Percentiles rank a stretch among this genome's conserved stretches.
phyloP scores from a whole-genome alignment of 2,329 filamentous ascomycete genomes.

The Graphilbum ipis-grandicollis region DNA sequence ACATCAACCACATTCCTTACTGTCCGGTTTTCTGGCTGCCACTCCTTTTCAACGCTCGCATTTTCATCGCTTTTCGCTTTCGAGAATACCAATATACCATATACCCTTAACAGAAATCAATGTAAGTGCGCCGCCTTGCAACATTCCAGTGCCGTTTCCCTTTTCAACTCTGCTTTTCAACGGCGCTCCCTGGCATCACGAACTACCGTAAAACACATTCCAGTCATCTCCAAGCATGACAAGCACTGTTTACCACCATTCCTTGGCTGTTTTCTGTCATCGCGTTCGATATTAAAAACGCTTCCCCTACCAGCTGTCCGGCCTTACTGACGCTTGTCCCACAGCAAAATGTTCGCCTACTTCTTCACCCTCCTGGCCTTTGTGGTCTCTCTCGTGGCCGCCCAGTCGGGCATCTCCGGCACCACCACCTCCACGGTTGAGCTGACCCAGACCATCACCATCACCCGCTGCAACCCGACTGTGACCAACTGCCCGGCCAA shows the following conservation, averaged over 20 bases:
- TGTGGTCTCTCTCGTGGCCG: conserved; percentile 20
- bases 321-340: not conserved
- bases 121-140: no score
- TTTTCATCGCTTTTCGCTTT: not conserved
- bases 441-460: conserved; percentile 26
- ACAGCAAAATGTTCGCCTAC: conserved; percentile 2
- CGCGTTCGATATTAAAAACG: no score
- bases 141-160: no score
- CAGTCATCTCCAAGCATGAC: not conserved
- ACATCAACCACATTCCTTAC: not conserved
- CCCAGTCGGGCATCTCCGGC: conserved; percentile 12
- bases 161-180: no score
- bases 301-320: no score
- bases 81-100: no score
- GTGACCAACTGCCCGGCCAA: conserved; percentile 24
- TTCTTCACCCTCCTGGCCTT: conserved; percentile 14
- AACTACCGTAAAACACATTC: no score
- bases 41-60: not conserved
- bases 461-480: conserved; percentile 28
- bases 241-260: not conserved
- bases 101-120: no score
- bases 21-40: not conserved
- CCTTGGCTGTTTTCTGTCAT: not conserved
- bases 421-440: conserved; percentile 28
- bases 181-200: no score